phyloP scores from a whole-genome alignment of 805 yeast genomes.

The Ogataea pignaliae region DNA sequence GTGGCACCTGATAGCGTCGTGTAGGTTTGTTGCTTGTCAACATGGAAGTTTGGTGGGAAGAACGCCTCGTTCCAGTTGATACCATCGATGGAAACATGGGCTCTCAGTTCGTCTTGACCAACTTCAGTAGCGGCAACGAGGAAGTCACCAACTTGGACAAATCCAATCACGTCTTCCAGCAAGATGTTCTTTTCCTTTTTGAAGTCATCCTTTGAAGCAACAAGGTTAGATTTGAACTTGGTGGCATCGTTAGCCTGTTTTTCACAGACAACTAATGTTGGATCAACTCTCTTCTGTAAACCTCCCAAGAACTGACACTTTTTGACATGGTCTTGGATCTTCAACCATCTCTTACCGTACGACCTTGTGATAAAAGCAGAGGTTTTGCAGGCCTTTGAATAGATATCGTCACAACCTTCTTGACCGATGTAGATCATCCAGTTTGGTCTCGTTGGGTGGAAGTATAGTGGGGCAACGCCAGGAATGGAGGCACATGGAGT shows the following conservation, averaged over 20 bases:
- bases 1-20: constrained; percentile 70
- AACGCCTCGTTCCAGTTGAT: constrained; percentile 64
- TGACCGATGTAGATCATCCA: constrained; percentile 68
- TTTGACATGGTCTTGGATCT: constrained; percentile 49
- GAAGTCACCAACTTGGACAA: constrained; percentile 63
- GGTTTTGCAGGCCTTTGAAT: constrained; percentile 45
- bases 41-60: constrained; percentile 62
- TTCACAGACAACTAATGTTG: constrained; percentile 59
- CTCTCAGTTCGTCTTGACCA: constrained; percentile 48
- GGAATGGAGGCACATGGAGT: constrained; percentile 51
- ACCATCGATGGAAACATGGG: constrained; percentile 75
- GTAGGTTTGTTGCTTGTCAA: constrained; percentile 60
- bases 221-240: constrained; percentile 28
- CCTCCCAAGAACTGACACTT: constrained; percentile 63
- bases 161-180: constrained; percentile 60
- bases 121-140: constrained; percentile 62
- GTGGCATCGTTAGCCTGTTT: constrained; percentile 36
- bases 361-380: constrained; percentile 60
- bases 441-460: constrained; percentile 57
- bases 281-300: constrained; percentile 38
- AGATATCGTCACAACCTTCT: constrained; percentile 48
- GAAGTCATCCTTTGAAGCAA: constrained; percentile 51
- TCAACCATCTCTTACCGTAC: constrained; percentile 60
- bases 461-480: constrained; percentile 44
- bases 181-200: constrained; percentile 32